phyloP scores from a whole-genome alignment of 2,329 filamentous ascomycete genomes.

The Ceratocystis cubensis region DNA sequence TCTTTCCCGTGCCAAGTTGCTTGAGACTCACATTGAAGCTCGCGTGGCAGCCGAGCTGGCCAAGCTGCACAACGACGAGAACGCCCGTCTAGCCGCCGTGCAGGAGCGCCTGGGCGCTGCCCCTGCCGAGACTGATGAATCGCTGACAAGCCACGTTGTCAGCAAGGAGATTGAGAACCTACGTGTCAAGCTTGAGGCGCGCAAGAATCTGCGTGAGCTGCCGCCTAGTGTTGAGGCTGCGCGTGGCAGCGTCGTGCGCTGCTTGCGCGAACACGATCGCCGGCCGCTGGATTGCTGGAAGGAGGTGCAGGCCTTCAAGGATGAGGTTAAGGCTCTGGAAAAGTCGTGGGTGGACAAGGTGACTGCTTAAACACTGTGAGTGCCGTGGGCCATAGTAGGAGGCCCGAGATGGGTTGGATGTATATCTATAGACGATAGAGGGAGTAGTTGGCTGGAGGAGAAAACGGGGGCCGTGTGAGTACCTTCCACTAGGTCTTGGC shows the following conservation, averaged over 20 bases:
- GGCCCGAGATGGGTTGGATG: background rate
- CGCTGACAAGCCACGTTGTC: constrained; percentile 35
- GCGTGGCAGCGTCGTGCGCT: constrained; percentile 63
- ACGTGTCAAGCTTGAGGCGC: constrained; percentile 45
- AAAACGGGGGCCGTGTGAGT: background rate
- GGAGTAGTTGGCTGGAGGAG: background rate
- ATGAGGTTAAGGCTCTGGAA: constrained; percentile 76
- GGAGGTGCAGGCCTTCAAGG: constrained; percentile 84
- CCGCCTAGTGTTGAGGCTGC: constrained; percentile 63
- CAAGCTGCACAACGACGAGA: constrained; percentile 59
- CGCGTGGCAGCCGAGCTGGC: constrained; percentile 78
- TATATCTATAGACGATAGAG: constrained; percentile 6
- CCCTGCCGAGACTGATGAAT: constrained; percentile 30
- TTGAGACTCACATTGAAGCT: constrained; percentile 78
- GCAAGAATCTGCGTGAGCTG: constrained; percentile 53
- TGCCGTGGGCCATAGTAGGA: background rate
- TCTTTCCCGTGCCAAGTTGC: constrained; percentile 65
- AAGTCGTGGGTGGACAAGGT: constrained; percentile 78
- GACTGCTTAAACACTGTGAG: constrained; percentile 24
- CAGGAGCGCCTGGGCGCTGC: constrained; percentile 51
- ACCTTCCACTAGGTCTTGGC: background rate
- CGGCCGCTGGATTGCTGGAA: constrained; percentile 87
- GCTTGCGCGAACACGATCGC: constrained; percentile 71
- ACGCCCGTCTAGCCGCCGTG: constrained; percentile 54
- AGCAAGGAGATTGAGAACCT: constrained; percentile 48